Evolutionary conservation across 306 rosid species (phyloP).

Genomic region (Fragaria ananassa): DNA sequence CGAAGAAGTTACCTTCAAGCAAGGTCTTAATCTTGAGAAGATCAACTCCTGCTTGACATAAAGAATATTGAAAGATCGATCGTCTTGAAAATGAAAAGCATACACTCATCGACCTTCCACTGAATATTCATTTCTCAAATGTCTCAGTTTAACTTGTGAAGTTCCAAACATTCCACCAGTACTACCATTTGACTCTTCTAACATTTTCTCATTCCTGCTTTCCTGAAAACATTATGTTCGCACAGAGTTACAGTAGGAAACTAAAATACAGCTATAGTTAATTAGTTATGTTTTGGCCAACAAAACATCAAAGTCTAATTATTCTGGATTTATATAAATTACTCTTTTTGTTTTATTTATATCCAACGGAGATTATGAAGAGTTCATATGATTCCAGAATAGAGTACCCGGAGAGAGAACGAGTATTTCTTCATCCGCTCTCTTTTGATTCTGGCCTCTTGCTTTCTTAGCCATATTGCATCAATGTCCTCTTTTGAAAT

Average conservation of each 20-base stretch:
- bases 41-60: slow-evolving; percentile 19
- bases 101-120: slow-evolving; percentile 29
- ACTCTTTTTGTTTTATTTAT: neutral
- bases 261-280: neutral
- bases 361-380: neutral
- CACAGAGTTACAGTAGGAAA: neutral
- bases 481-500: slow-evolving; percentile 57
- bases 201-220: slow-evolving; percentile 39
- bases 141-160: slow-evolving; percentile 22
- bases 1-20: slow-evolving; percentile 48
- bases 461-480: slow-evolving; percentile 50
- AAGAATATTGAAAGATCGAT: slow-evolving; percentile 26
- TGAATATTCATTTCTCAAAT: slow-evolving; percentile 23
- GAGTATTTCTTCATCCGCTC: slow-evolving; percentile 83
- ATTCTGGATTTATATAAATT: neutral
- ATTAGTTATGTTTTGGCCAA: neutral
- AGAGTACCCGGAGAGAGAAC: slow-evolving; percentile 65
- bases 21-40: slow-evolving; percentile 27
- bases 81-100: slow-evolving; percentile 44
- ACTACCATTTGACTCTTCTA: slow-evolving; percentile 35
- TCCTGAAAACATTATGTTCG: slow-evolving; percentile 38
- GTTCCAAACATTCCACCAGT: slow-evolving; percentile 22
- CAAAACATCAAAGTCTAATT: neutral
- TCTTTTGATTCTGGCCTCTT: slow-evolving; percentile 63
- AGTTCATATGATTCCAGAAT: slow-evolving; percentile 3